Evolutionary conservation across 176 grass and related monocot genomes (phyloP).

Genomic region (Saccharum spontaneum): DNA sequence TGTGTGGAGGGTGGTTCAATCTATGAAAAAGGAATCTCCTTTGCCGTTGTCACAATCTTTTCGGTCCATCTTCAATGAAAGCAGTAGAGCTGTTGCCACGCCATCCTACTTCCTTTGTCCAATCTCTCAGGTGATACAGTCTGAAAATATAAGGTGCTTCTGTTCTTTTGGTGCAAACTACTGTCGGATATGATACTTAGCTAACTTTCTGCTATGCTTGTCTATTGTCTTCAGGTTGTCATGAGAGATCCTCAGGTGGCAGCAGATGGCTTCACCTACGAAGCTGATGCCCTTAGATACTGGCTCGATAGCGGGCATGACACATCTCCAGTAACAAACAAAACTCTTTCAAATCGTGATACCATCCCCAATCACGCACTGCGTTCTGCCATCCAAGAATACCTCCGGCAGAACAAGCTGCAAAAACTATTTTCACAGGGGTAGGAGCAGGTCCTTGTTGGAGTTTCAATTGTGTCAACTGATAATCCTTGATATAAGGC

Average conservation of each 20-base stretch:
- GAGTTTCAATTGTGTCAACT: neutral
- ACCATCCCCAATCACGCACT: constrained; percentile 52
- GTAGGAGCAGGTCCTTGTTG: neutral
- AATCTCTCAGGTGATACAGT: constrained; percentile 44
- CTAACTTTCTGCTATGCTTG: neutral
- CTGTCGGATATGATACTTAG: neutral
- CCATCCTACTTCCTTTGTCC: constrained; percentile 64
- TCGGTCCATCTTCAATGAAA: constrained; percentile 4
- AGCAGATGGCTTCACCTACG: constrained; percentile 61
- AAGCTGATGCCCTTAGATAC: constrained; percentile 54
- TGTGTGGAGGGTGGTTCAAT: constrained; percentile 49
- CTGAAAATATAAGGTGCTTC: neutral
- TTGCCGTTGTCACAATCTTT: neutral
- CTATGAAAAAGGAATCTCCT: constrained; percentile 45
- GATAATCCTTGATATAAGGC: neutral
- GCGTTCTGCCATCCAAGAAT: constrained; percentile 63
- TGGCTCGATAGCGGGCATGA: constrained; percentile 50
- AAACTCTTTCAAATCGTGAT: constrained; percentile 24
- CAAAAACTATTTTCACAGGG: neutral
- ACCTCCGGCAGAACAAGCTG: constrained; percentile 28
- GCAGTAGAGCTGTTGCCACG: neutral
- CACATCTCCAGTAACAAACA: constrained; percentile 56
- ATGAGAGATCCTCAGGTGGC: constrained; percentile 69
- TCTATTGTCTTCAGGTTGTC: constrained; percentile 45
- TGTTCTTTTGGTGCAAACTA: neutral